phyloP scores from a whole-genome alignment of 306 rosid species.

The Trichosanthes cucumerina region DNA sequence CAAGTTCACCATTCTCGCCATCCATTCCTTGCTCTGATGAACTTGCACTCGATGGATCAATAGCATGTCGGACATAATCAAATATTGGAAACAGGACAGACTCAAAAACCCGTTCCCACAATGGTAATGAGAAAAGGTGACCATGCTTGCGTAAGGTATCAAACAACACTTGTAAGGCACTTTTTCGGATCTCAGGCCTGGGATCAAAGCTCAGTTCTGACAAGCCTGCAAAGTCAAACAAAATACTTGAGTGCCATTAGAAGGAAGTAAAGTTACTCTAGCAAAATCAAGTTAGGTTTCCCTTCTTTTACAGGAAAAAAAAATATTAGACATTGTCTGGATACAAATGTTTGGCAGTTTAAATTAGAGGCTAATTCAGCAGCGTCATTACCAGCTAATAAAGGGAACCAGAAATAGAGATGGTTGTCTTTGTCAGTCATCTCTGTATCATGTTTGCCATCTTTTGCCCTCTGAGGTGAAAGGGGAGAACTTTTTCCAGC shows the following conservation, averaged over 20 bases:
- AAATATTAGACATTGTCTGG: background rate
- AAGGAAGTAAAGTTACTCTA: background rate
- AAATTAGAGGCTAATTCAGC: conserved; percentile 16
- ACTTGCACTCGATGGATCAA: conserved; percentile 80
- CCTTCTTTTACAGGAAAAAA: background rate
- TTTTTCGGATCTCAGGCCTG: conserved; percentile 94
- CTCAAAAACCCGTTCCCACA: conserved; percentile 94
- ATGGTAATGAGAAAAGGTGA: conserved; percentile 80
- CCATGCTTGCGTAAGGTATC: conserved; percentile 96
- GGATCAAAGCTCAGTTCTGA: conserved; percentile 98
- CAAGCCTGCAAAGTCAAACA: conserved; percentile 51
- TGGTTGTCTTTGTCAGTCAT: conserved; percentile 66
- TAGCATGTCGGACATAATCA: conserved; percentile 89
- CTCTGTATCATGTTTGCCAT: conserved; percentile 54
- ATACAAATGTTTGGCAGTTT: background rate
- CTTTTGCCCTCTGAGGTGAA: conserved; percentile 52
- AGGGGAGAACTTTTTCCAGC: conserved; percentile 37
- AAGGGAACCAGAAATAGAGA: conserved; percentile 95
- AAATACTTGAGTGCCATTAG: conserved; percentile 1
- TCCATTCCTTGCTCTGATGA: conserved; percentile 42
- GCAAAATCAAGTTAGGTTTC: background rate
- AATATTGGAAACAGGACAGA: conserved; percentile 94
- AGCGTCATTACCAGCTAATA: conserved; percentile 68
- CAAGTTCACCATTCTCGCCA: conserved; percentile 52
- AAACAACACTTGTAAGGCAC: conserved; percentile 81